Evolutionary conservation across 2,329 filamentous ascomycete species (phyloP), one percentile per base, ranked within the genome.

Genomic region (Colletotrichum sansevieriae): DNA sequence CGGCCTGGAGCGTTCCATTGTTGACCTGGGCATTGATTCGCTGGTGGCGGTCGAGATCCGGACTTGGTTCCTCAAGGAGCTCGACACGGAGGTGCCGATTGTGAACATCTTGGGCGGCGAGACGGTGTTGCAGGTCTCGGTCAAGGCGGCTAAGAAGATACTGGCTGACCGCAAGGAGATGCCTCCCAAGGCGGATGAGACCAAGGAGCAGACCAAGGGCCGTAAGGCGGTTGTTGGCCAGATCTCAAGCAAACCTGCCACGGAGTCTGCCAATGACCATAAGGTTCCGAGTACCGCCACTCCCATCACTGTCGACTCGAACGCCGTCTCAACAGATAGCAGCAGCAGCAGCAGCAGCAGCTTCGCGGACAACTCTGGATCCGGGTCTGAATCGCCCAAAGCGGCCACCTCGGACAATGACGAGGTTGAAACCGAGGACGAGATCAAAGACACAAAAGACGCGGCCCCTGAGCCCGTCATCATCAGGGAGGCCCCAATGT

Each of bases 401-500:
- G 6, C 3, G 3, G 25, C 25, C 25, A 3, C 6, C 25, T 25
- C 25, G 25, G 25, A 25, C 6, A 6, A 25, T 25, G 25, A 25
- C 25, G 6, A 25, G 25, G 25, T 4, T 25, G 25, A 25, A 3
- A 6, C 6, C 6, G 25, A 25, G 25, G 35, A 65, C 0, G 55
- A 52, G 25, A 9, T 35, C 25, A 3, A 12, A 2, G 37, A 43
- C 9, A 37, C 13, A 35, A 46, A 59, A 13, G 37, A 65, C 10
- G 12, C 25, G 18, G 43, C 41, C 7, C 22, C 37, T 4, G 25
- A 44, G 0, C 44, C 25, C 1, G 37, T 43, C 0, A n/a, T 60
- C 0, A 22, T 52, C 25, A 2, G 46, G 13, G n/a, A 46, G 12
- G 63, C 63, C 0, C 54, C 35, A 4, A 78, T 84, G 67, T 83